Evolutionary conservation across 805 yeast species (phyloP), one percentile per base, ranked within the genome.

Genomic region (Danielia reshetovae): DNA sequence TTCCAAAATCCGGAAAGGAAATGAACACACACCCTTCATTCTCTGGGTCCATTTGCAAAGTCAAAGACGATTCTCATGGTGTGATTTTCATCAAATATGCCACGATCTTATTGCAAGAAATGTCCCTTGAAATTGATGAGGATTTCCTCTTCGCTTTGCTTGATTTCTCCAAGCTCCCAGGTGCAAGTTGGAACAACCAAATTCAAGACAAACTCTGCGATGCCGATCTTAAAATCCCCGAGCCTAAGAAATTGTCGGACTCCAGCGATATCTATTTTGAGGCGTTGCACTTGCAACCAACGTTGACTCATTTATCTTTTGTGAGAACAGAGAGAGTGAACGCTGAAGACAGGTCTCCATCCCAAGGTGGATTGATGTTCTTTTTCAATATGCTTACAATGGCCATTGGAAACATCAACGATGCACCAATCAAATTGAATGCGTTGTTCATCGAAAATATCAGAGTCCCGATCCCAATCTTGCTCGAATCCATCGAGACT

Each of bases 351-450:
- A 73, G 79, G 9, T 62, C 68, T 0, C 56, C 74, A 2, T 65
- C 84, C 2, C 79, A 77, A 29, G 81, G 79, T 44, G 68, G 93
- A 0, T 55, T 89, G 32, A 74, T 81, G 74, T 83, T 85, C 56
- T 77, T 87, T 43, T 69, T 86, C 46, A 87, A 93, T 55, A 79
- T 90, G 24, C 65, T 93, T 40, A 88, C 97, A 0, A 89, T 90
- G 97, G 95, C 98, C 0, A 77, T 93, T 43, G 98, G 97, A 17
- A 93, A 90, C 56, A 85, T 94, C 40, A 90, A 90, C 54, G 97
- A 93, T 59, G 98, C 99, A 0, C 97, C 97, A 1, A 85, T 93
- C 28, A 76, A 83, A 51, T 65, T 93, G 55, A 87, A 90, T 51
- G 88, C 97, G 0, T 68, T 94, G 46, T 72, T 87, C 39, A 73